These are phyloP conservation scores for Phoenix dactylifera DNA, from an alignment of 176 grass and related monocot genomes.

Conservation along the genomic window DNA sequence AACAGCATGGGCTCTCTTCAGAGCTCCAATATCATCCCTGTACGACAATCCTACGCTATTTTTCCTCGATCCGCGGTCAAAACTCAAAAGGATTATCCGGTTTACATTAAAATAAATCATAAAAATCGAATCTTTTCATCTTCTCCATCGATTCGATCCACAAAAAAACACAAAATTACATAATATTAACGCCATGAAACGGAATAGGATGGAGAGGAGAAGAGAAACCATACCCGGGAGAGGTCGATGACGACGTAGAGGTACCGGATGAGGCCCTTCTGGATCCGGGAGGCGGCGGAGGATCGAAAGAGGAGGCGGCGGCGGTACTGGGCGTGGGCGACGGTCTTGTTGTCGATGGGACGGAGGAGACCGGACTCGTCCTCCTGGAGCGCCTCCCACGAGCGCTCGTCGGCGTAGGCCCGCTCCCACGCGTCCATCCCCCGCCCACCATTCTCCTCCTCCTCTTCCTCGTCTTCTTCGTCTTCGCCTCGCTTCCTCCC, in stretches of 20 bases:
- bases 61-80: too few species aligned
- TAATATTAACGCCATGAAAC: too few species aligned
- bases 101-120: too few species aligned
- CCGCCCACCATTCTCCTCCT: constrained; percentile 41
- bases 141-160: too few species aligned
- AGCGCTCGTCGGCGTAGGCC: constrained; percentile 90
- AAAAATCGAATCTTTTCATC: too few species aligned
- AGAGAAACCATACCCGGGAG: constrained; percentile 46
- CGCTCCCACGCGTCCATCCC: constrained; percentile 85
- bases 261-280: constrained; percentile 95
- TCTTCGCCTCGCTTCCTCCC: constrained; percentile 22
- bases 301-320: constrained; percentile 68
- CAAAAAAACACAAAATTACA: too few species aligned
- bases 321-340: constrained; percentile 85
- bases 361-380: constrained; percentile 72
- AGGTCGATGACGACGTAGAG: constrained; percentile 88
- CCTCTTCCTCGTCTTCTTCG: constrained; percentile 63
- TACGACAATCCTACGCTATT: too few species aligned
- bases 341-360: constrained; percentile 73
- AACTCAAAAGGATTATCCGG: too few species aligned
- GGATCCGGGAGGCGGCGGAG: constrained; percentile 40
- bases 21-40: too few species aligned
- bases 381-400: constrained; percentile 96
- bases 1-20: too few species aligned
- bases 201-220: not conserved